phyloP scores from a whole-genome alignment of 1,284 basidiomycete species.

The Kwoniella shivajii region DNA sequence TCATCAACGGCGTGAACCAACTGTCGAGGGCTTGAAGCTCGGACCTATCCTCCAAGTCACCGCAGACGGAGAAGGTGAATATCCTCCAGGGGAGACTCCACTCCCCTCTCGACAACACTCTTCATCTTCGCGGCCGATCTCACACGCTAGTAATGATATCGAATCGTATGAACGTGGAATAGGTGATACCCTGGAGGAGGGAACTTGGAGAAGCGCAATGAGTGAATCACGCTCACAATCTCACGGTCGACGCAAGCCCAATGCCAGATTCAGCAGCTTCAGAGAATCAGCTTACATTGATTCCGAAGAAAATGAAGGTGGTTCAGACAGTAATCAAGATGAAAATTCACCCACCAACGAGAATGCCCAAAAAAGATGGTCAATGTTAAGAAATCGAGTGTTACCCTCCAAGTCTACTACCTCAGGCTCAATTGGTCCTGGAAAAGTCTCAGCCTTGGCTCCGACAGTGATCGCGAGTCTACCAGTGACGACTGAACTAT shows the following conservation, averaged over 20 bases:
- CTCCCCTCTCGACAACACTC: slow-evolving; percentile 22
- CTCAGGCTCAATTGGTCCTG: neutral
- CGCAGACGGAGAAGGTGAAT: slow-evolving; percentile 37
- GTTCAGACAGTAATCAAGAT: slow-evolving; percentile 1
- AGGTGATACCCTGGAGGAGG: slow-evolving; percentile 14
- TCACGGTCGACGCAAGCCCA: neutral
- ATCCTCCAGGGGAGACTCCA: slow-evolving; percentile 39
- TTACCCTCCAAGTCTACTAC: slow-evolving; percentile 24
- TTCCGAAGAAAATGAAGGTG: neutral
- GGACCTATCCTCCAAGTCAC: slow-evolving; percentile 40
- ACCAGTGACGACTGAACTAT: slow-evolving; percentile 81
- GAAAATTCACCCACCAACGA: slow-evolving; percentile 12
- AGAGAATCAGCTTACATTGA: slow-evolving; percentile 9
- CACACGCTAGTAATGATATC: slow-evolving; percentile 11
- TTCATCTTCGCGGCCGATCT: neutral
- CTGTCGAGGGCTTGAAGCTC: slow-evolving; percentile 23
- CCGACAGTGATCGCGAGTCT: slow-evolving; percentile 56
- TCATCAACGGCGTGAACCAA: slow-evolving; percentile 25
- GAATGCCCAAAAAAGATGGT: slow-evolving; percentile 40
- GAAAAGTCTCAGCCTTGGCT: slow-evolving; percentile 36
- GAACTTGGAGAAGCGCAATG: slow-evolving; percentile 25
- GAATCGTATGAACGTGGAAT: slow-evolving; percentile 18
- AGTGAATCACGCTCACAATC: slow-evolving; percentile 3
- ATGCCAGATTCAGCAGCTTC: slow-evolving; percentile 25
- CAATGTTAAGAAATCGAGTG: slow-evolving; percentile 35